Evolutionary conservation across 495 filamentous ascomycete species (phyloP), one percentile per base, ranked within the genome.

Genomic region (Penicillium antarcticum): DNA sequence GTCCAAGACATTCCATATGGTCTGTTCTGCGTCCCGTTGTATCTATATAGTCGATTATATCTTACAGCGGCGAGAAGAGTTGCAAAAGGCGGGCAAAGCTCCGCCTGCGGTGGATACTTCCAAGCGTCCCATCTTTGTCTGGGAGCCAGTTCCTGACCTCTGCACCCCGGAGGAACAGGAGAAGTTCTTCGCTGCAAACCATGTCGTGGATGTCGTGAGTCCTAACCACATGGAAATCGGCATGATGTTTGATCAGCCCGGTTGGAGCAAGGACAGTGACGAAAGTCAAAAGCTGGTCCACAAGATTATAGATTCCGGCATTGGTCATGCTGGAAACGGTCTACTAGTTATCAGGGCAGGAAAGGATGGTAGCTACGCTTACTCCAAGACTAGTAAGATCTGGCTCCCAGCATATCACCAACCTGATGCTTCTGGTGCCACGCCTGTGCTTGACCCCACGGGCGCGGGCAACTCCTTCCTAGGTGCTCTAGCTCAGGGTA

Each of bases 401-500:
- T 67, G 67, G 77, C 63, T 85, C 35, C 81, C 82, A n/a, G 81
- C 83, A 11, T 83, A 81, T 63, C 79, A 85, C 55, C 67, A 73
- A 47, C 67, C 72, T 41, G 56, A 45, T 16, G 45, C 59, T 5
- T 59, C 62, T 5, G 65, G 42, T 42, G 40, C 69, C 49, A 58
- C 65, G 7, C 78, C 76, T 44, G 89, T 97, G 7, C 72, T 95
- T 13, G 94, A 98, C 67, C 92, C 92, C 1, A 98, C 94, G 0
- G 94, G 94, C n/a, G 94, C 92, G 17, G 94, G 94, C 0, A 98
- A 98, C 66, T 85, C 87, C 0, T 98, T 96, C 61, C 76, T 97
- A 0, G 94, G 94, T 7, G 94, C 81, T 4, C 62, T 96, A n/a
- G 79, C 84, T 0, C 82, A 92, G 18, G 90, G 86, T 1, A 68